Evolutionary conservation across 306 rosid genomes (phyloP).

Genomic region (Cucumis hystrix): DNA sequence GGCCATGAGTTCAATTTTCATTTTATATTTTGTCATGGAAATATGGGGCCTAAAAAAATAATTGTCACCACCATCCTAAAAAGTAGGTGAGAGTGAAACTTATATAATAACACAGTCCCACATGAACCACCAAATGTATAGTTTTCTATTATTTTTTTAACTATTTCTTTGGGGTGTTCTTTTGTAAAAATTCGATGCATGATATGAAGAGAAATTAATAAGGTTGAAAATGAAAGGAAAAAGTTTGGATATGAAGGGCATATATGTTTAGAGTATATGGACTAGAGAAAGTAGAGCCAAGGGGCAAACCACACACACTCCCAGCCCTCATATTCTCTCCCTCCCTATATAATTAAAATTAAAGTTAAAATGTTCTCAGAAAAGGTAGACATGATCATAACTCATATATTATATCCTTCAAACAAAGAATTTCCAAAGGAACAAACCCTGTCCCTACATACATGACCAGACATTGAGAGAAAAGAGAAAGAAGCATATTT

Average conservation of each 20-base stretch:
- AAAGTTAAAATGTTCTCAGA: background rate
- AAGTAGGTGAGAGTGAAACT: background rate
- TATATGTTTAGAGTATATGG: background rate
- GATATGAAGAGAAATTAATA: background rate
- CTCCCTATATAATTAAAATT: background rate
- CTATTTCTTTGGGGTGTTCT: background rate
- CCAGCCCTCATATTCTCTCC: too few species aligned
- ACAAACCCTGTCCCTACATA: background rate
- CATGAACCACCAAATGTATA: background rate
- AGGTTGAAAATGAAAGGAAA: background rate
- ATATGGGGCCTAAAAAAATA: background rate
- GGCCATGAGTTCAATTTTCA: too few species aligned
- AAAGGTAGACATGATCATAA: background rate
- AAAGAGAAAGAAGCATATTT: background rate
- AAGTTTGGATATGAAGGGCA: background rate
- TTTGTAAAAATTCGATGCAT: background rate
- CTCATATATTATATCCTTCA: background rate
- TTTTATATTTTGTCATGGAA: too few species aligned
- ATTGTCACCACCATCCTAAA: background rate
- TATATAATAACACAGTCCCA: background rate
- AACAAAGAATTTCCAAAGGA: background rate
- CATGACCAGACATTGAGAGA: background rate
- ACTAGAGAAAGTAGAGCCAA: background rate
- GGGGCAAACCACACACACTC: background rate
- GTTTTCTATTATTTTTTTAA: background rate